These are phyloP conservation scores for Yamadazyma diddensiae DNA, from an alignment of 1,139 yeast species.

Conservation along the genomic window DNA sequence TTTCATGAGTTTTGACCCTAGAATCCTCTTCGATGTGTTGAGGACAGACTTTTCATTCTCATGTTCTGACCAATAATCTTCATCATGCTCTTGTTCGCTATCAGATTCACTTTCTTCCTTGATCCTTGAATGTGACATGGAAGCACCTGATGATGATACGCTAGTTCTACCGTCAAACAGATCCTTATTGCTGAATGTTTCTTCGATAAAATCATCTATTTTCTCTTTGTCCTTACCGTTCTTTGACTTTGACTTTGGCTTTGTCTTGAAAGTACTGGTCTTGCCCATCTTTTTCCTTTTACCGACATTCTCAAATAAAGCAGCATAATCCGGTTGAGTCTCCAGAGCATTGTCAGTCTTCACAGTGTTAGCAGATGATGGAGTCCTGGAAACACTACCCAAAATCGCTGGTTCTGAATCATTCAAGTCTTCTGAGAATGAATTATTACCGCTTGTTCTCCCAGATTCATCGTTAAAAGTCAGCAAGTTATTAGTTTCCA, in stretches of 20 bases:
- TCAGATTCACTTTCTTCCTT: not conserved
- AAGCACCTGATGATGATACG: constrained; percentile 19
- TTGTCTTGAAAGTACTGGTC: constrained; percentile 11
- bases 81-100: constrained; percentile 1
- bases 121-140: not conserved
- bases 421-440: constrained; percentile 7
- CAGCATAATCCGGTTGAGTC: constrained; percentile 44
- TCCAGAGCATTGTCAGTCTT: constrained; percentile 13
- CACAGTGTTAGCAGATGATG: constrained; percentile 22
- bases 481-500: constrained; percentile 3
- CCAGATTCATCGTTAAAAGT: constrained; percentile 9
- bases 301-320: constrained; percentile 45
- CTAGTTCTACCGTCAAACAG: constrained; percentile 17
- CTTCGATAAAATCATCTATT: constrained; percentile 1
- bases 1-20: constrained; percentile 36
- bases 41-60: constrained; percentile 14
- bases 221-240: constrained; percentile 11
- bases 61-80: not conserved
- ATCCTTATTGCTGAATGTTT: constrained; percentile 5
- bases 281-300: constrained; percentile 36
- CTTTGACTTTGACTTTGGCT: constrained; percentile 4
- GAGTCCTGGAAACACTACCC: constrained; percentile 21
- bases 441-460: constrained; percentile 12
- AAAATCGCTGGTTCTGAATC: constrained; percentile 5
- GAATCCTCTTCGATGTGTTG: constrained; percentile 38